phyloP scores from a whole-genome alignment of 345 rosid genomes.

The Garcia nutans region DNA sequence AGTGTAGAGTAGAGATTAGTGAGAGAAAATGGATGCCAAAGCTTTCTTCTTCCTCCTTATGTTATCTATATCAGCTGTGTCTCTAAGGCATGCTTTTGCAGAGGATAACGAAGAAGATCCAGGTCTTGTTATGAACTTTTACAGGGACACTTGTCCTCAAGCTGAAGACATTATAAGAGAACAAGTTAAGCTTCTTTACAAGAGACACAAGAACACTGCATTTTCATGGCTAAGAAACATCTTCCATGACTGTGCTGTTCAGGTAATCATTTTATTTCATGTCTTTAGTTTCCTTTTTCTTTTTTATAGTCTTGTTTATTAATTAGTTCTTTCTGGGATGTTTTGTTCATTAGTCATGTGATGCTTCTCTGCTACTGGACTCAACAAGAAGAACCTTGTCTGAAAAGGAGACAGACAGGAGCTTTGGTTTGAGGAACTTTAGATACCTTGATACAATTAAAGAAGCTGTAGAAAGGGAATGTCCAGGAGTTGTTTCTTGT shows the following conservation, averaged over 20 bases:
- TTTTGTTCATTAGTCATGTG: constrained; percentile 61
- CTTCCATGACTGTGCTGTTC: constrained; percentile 97
- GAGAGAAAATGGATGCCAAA: constrained; percentile 49
- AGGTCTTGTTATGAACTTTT: constrained; percentile 78
- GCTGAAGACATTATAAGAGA: constrained; percentile 90
- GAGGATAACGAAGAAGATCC: constrained; percentile 46
- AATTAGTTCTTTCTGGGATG: background rate
- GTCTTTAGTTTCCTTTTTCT: background rate
- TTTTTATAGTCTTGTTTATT: background rate
- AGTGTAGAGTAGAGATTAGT: background rate
- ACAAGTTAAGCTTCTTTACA: constrained; percentile 90
- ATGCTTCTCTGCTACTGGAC: constrained; percentile 93
- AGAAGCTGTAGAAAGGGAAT: constrained; percentile 93
- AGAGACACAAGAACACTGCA: constrained; percentile 99
- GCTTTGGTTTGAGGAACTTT: constrained; percentile 92
- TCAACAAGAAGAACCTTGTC: constrained; percentile 90
- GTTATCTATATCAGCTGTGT: constrained; percentile 45
- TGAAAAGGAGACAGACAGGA: constrained; percentile 94
- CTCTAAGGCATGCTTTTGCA: constrained; percentile 35
- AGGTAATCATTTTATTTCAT: constrained; percentile 37
- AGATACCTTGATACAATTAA: constrained; percentile 88
- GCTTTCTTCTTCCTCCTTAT: constrained; percentile 40
- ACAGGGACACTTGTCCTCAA: constrained; percentile 89
- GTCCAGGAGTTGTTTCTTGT: constrained; percentile 92
- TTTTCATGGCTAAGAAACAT: constrained; percentile 98